These are phyloP conservation scores for Arabis alpina DNA, from an alignment of 345 rosid genomes.

Conservation along the genomic window DNA sequence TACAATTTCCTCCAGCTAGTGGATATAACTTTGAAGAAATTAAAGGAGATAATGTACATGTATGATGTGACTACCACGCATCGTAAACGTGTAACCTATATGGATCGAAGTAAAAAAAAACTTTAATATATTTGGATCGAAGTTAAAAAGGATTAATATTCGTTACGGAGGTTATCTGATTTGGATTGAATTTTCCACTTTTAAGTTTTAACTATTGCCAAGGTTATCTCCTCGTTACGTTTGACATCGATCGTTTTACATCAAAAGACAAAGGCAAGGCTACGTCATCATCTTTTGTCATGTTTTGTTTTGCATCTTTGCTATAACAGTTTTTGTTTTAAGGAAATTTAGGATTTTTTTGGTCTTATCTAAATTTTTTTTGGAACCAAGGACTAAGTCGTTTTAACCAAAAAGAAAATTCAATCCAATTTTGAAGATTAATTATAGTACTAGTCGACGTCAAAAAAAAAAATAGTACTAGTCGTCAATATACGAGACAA, in stretches of 20 bases:
- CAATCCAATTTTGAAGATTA: neutral
- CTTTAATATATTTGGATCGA: no score
- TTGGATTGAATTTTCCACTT: no score
- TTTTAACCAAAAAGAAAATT: neutral
- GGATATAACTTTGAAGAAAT: neutral
- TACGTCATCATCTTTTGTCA: neutral
- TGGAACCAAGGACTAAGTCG: no score
- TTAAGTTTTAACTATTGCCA: neutral
- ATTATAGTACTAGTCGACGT: neutral
- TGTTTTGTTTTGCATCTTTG: conserved; percentile 5
- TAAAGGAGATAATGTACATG: conserved; percentile 6
- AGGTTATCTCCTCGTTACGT: conserved; percentile 11
- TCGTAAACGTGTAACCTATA: conserved; percentile 20
- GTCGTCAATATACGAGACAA: no score
- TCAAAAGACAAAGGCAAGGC: conserved; percentile 10
- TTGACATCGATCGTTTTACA: neutral
- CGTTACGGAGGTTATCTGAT: no score
- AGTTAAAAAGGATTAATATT: no score
- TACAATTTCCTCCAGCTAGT: neutral
- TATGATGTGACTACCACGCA: conserved; percentile 31
- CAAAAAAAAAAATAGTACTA: no score
- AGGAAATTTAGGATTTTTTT: neutral
- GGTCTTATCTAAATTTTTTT: neutral
- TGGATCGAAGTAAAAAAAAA: no score
- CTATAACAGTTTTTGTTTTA: neutral